These are phyloP conservation scores for Helotiales sp. DNA, from an alignment of 2,329 filamentous ascomycete genomes.

Conservation along the genomic window DNA sequence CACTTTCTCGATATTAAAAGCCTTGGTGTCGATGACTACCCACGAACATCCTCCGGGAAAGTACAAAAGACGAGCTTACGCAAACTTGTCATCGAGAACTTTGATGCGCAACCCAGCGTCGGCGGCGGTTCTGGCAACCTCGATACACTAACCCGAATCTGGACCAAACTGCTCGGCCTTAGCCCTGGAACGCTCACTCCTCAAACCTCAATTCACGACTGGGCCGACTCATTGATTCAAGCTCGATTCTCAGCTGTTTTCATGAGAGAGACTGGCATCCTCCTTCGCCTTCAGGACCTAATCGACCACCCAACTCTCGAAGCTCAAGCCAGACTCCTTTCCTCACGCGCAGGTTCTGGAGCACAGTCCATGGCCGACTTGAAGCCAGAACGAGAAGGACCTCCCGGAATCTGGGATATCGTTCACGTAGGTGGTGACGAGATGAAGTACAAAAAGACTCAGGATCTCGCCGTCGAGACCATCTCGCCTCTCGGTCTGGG, in stretches of 20 bases:
- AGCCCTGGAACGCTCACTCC: slow-evolving; percentile 2
- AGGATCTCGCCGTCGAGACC: slow-evolving; percentile 3
- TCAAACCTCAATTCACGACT: slow-evolving; percentile 11
- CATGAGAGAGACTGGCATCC: slow-evolving; percentile 1
- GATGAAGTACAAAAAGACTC: neutral
- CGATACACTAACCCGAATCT: slow-evolving; percentile 8
- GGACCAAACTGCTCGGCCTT: slow-evolving; percentile 12
- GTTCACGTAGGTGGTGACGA: slow-evolving; percentile 7
- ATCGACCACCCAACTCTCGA: slow-evolving; percentile 10
- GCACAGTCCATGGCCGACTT: slow-evolving; percentile 5
- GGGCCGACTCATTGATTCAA: slow-evolving; percentile 13
- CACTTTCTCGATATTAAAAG: slow-evolving; percentile 84
- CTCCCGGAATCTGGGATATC: slow-evolving; percentile 9
- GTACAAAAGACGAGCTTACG: slow-evolving; percentile 84
- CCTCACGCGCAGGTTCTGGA: neutral
- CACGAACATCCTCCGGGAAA: slow-evolving; percentile 95
- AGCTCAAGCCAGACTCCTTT: slow-evolving; percentile 10
- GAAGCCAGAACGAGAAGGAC: slow-evolving; percentile 5
- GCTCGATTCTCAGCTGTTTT: slow-evolving; percentile 13
- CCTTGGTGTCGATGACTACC: slow-evolving; percentile 79
- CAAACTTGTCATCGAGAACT: slow-evolving; percentile 18
- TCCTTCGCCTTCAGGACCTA: slow-evolving; percentile 8
- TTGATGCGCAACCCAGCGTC: neutral
- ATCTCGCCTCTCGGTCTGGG: slow-evolving; percentile 3
- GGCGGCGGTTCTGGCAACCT: neutral